Conservation (phyloP, 192 early-diverging fungal species). For the Backusella luteola region DNA sequence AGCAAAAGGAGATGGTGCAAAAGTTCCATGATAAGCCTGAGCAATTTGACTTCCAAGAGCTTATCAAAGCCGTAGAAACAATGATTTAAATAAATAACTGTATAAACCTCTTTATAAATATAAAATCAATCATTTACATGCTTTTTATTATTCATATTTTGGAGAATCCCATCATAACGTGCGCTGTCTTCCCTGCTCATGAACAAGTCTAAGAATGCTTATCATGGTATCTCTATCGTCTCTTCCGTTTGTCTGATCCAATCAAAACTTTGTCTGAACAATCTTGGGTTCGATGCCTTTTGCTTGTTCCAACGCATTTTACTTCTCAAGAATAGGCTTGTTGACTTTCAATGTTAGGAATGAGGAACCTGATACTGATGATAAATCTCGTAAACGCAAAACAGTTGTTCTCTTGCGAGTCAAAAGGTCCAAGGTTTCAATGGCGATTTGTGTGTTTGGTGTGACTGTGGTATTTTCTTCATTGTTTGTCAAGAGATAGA, state of each 20-base stretch:
- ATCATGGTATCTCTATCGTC: constrained; percentile 26
- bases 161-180: not conserved
- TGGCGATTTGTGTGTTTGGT: constrained; percentile 29
- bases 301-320: constrained; percentile 2
- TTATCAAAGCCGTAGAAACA: constrained; percentile 47
- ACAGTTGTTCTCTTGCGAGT: constrained; percentile 22
- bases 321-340: constrained; percentile 11
- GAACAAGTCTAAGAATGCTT: constrained; percentile 24
- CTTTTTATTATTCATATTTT: not conserved
- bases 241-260: constrained; percentile 25
- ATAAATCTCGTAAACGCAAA: constrained; percentile 21
- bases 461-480: constrained; percentile 13
- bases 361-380: not conserved
- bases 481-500: constrained; percentile 21
- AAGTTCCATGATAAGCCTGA: constrained; percentile 76
- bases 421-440: constrained; percentile 33
- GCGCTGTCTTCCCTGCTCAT: constrained; percentile 22
- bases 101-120: too few relatives aligned
- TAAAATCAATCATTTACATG: not conserved
- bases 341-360: constrained; percentile 32
- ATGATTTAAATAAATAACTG: constrained; percentile 4
- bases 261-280: constrained; percentile 31
- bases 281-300: constrained; percentile 2
- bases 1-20: constrained; percentile 68
- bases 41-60: constrained; percentile 67